Base-by-base conservation (phyloP, 306 rosid species). In the Lathyrus aphaca region DNA sequence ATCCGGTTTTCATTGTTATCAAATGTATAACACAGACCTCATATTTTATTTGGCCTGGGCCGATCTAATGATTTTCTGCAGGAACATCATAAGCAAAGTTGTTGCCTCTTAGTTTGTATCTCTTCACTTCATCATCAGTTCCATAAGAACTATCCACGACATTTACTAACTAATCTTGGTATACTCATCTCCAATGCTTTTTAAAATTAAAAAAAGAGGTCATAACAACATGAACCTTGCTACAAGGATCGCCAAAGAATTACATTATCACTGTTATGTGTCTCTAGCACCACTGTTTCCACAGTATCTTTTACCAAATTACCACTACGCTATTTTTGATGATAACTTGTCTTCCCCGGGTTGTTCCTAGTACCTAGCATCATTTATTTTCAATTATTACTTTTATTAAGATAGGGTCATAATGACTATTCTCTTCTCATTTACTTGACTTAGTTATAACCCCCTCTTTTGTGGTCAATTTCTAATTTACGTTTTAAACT, bases 401-500 rank as follows among this genome's bases (percentile, higher is more conserved):
- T 74, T 49, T 38, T 15, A 5, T n/a, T 32, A 46, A 38, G 4
- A 66, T 9, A 46, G 8, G 17, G 39, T 19, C 48, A 17, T 29
- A 42, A 43, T 25, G 3, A 15, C 56, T 4, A 54, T 23, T 56
- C 56, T 44, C 39, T 56, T 64, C 56, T 64, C 56, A 37, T 60
- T 57, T 64, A 50, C 32, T 44, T 71, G 46, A 53, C 48, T 25
- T 42, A 43, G 54, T 66, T 46, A n/a, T 65, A 40, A 32, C 15
- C 38, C 25, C 23, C 43, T 17, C 54, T 57, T 73, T 56, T 23
- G 50, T 65, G 35, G 42, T 50, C 57, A 18, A 65, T 42, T 63
- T 23, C 30, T 68, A 38, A 80, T 68, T 64, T 61, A 46, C 46
- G 50, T 78, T 63, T 66, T 49, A 39, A 76, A 68, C 63, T 16